Evolutionary conservation across 306 rosid species (phyloP).

Genomic region (Prunus dulcis): DNA sequence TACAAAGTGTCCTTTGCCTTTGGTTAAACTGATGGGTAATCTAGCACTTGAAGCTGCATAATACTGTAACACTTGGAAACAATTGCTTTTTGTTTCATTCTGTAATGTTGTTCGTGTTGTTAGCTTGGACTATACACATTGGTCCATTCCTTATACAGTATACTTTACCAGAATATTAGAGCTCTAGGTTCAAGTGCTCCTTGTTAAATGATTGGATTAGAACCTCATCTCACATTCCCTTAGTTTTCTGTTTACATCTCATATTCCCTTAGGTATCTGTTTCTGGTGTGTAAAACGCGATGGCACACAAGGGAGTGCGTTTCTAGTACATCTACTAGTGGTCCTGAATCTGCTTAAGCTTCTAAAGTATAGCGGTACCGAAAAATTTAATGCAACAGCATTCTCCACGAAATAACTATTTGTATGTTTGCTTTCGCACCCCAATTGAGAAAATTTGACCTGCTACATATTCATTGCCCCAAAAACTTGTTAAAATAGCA

Average conservation of each 20-base stretch:
- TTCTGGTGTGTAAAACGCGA: too few relatives aligned
- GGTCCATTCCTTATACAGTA: not conserved
- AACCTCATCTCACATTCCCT: not conserved
- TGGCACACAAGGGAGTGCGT: too few relatives aligned
- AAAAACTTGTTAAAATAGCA: too few relatives aligned
- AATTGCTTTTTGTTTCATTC: not conserved
- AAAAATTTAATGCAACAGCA: too few relatives aligned
- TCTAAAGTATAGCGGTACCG: too few relatives aligned
- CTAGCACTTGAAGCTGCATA: constrained; percentile 50
- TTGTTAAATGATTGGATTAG: not conserved
- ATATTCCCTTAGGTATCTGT: too few relatives aligned
- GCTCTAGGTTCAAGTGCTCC: not conserved
- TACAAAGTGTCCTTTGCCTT: constrained; percentile 73
- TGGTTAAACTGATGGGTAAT: constrained; percentile 64
- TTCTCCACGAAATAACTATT: too few relatives aligned
- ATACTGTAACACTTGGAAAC: constrained; percentile 19
- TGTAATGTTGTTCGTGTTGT: not conserved
- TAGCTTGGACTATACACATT: not conserved
- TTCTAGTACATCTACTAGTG: too few relatives aligned
- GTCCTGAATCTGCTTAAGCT: too few relatives aligned
- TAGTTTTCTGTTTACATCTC: too few relatives aligned
- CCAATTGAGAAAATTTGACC: not conserved
- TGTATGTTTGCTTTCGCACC: too few relatives aligned
- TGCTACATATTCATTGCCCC: not conserved
- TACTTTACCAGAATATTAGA: not conserved